phyloP scores from a whole-genome alignment of 2,329 filamentous ascomycete species.

The Xylariaceae sp. region DNA sequence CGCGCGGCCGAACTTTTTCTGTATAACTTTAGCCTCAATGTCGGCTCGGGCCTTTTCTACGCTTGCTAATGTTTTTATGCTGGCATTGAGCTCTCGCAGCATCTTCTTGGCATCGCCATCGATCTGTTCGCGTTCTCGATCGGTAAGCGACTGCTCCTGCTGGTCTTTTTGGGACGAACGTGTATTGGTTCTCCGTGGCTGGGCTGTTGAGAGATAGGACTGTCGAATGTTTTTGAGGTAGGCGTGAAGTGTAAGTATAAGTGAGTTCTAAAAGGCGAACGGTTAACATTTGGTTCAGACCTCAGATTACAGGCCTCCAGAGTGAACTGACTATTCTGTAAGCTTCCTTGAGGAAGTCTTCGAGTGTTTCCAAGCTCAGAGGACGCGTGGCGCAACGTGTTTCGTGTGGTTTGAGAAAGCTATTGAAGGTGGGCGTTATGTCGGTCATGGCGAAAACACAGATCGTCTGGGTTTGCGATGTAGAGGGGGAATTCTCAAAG shows the following conservation, averaged over 20 bases:
- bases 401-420: constrained; percentile 59
- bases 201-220: constrained; percentile 81
- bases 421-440: constrained; percentile 65
- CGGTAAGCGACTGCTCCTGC: constrained; percentile 59
- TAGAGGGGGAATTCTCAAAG: no score
- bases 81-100: constrained; percentile 77
- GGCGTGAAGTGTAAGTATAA: constrained; percentile 73
- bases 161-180: constrained; percentile 41
- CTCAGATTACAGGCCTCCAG: background rate
- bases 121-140: constrained; percentile 78
- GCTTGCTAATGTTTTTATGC: constrained; percentile 74
- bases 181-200: constrained; percentile 55
- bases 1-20: constrained; percentile 64
- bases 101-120: constrained; percentile 83
- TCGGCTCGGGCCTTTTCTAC: constrained; percentile 79
- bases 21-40: constrained; percentile 65
- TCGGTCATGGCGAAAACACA: constrained; percentile 53
- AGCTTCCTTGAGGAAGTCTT: constrained; percentile 90
- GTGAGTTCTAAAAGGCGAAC: constrained; percentile 56
- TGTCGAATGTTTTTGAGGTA: constrained; percentile 83
- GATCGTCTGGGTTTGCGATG: no score
- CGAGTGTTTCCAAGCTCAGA: constrained; percentile 54
- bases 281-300: constrained; percentile 12
- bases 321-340: constrained; percentile 84
- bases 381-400: constrained; percentile 43